These are phyloP conservation scores for Marasmius fiardii DNA, from an alignment of 1,284 basidiomycete species.

Conservation along the genomic window DNA sequence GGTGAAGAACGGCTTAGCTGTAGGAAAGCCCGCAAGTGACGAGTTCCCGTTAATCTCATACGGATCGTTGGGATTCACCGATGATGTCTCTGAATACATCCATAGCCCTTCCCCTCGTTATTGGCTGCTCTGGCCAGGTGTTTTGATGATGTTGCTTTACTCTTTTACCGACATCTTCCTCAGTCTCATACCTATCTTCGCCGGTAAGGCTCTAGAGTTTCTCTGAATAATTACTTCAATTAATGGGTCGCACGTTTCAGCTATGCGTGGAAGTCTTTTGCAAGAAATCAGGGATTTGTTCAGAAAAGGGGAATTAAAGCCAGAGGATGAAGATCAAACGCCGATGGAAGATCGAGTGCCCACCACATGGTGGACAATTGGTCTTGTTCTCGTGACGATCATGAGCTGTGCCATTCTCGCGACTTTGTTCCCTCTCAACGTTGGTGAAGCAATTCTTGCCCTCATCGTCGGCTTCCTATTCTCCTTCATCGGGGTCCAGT, in stretches of 20 bases:
- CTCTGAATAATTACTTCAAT: too few relatives aligned
- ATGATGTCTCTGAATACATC: slow-evolving; percentile 36
- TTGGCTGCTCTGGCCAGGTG: slow-evolving; percentile 71
- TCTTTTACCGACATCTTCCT: slow-evolving; percentile 46
- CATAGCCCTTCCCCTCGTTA: slow-evolving; percentile 57
- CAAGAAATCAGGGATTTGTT: slow-evolving; percentile 27
- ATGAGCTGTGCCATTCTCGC: slow-evolving; percentile 54
- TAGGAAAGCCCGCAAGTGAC: slow-evolving; percentile 37
- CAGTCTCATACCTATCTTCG: slow-evolving; percentile 30
- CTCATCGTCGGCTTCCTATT: slow-evolving; percentile 63
- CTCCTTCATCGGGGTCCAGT: slow-evolving; percentile 68
- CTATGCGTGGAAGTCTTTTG: background rate
- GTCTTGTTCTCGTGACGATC: slow-evolving; percentile 46
- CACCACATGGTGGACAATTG: slow-evolving; percentile 50
- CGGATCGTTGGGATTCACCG: slow-evolving; percentile 38
- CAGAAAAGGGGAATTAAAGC: slow-evolving; percentile 22
- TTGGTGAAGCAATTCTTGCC: slow-evolving; percentile 53
- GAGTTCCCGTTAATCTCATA: slow-evolving; percentile 46
- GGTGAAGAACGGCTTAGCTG: slow-evolving; percentile 49
- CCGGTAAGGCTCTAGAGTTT: slow-evolving; percentile 23
- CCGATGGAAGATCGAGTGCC: slow-evolving; percentile 55
- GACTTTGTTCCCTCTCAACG: slow-evolving; percentile 55
- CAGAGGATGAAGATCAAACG: slow-evolving; percentile 47
- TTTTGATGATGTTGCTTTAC: slow-evolving; percentile 50
- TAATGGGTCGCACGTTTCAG: too few relatives aligned